Evolutionary conservation across 2,329 filamentous ascomycete genomes (phyloP).

Genomic region (Teratosphaeria pseudoeucalypti): DNA sequence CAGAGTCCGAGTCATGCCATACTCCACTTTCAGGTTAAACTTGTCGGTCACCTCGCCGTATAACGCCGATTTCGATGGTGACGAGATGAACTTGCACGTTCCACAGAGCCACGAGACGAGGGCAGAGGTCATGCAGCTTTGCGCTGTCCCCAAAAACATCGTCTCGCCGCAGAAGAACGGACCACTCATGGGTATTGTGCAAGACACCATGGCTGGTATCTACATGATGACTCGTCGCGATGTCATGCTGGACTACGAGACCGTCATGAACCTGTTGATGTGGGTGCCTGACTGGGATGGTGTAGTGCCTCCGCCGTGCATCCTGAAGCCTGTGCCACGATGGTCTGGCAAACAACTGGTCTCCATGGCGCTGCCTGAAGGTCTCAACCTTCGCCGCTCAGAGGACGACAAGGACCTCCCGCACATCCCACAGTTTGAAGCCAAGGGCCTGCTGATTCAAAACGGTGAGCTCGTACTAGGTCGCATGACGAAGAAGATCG

Average conservation of each 20-base stretch:
- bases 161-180: constrained; percentile 95
- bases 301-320: constrained; percentile 83
- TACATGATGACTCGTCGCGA: constrained; percentile 96
- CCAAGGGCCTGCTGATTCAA: constrained; percentile 63
- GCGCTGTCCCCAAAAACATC: constrained; percentile 96
- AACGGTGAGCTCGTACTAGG: constrained; percentile 85
- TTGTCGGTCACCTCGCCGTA: constrained; percentile 96
- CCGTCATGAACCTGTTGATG: constrained; percentile 93
- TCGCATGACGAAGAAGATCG: constrained; percentile 82
- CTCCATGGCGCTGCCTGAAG: constrained; percentile 80
- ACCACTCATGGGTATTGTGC: constrained; percentile 98
- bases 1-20: constrained; percentile 93
- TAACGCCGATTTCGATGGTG: constrained; percentile 99
- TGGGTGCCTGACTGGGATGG: constrained; percentile 99
- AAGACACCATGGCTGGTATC: constrained; percentile 89
- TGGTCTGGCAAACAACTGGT: constrained; percentile 99
- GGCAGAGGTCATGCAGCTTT: constrained; percentile 86
- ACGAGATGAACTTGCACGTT: constrained; percentile 99
- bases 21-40: constrained; percentile 96
- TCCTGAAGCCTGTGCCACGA: constrained; percentile 78
- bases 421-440: constrained; percentile 19
- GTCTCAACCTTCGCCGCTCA: constrained; percentile 61
- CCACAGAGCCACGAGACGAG: constrained; percentile 95
- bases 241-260: constrained; percentile 77
- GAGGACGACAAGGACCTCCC: constrained; percentile 14